Base-by-base conservation (phyloP, 139 green algal genomes). In the Volvox africanus region DNA sequence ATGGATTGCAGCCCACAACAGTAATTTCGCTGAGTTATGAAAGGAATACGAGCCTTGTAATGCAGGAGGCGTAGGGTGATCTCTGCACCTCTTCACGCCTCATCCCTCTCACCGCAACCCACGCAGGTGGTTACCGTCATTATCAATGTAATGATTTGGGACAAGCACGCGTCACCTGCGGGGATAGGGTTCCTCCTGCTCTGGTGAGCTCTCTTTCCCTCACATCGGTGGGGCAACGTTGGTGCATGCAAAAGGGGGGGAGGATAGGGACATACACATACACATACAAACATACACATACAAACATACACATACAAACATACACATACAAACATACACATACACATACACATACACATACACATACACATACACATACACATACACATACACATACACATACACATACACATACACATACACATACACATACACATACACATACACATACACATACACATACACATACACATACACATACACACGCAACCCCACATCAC, bases 61-160 rank as follows among this genome's bases (percentile, higher is more conserved):
- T 69, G 19, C 19, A 19, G 62, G 62, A 69, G 19, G 62, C 19
- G 62, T 17, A 19, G 17, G 62, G 19, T 26, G 62, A 17, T 26
- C 62, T 69, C 62, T 19, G 17, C 62, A 19, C 62, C 62, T 69
- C 62, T 19, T 26, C 19, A 26, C 19, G 62, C 65, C 21, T 73
- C 65, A 24, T 28, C 65, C 5, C 11, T 28, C 6, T 12, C 21
- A 16, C 65, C 65, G 21, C 65, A 73, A 73, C 65, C 65, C 65
- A 16, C 65, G 18, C 80, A 93, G 91, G 67, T 93, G 26, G 24
- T 91, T 16, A 94, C 89, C 0, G 92, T 94, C 11, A 87, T 94
- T 6, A 88, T 94, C 80, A 94, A 94, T 62, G 83, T 88, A 9
- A 71, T 92, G 61, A 90, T 92, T 6, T 94, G 92, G 92, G 89